These are phyloP conservation scores for Phytophthora boehmeriae DNA, from an alignment of 352 stramenopile species.

Conservation along the genomic window DNA sequence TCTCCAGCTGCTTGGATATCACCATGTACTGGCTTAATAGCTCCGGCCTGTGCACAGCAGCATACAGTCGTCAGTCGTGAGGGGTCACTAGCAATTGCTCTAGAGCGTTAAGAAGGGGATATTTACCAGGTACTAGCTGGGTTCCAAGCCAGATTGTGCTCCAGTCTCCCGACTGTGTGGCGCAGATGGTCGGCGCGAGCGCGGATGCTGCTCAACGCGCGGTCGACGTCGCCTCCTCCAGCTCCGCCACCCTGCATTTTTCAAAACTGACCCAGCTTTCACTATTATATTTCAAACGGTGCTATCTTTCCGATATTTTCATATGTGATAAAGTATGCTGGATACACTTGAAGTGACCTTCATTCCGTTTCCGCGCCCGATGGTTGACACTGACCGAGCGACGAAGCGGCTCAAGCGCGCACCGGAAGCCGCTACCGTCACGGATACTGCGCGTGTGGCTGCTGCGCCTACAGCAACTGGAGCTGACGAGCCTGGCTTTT, in stretches of 20 bases:
- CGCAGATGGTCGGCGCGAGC: constrained; percentile 81
- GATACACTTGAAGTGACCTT: constrained; percentile 19
- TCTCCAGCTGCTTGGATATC: constrained; percentile 87
- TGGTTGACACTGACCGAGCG: constrained; percentile 19
- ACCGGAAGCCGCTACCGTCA: background rate
- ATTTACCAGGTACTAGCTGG: constrained; percentile 79
- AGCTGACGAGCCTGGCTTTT: constrained; percentile 26
- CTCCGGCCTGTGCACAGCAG: constrained; percentile 55
- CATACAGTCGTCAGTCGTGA: background rate
- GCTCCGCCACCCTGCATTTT: constrained; percentile 45
- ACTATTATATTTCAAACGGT: background rate
- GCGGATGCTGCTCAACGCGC: constrained; percentile 80
- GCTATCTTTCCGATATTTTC: background rate
- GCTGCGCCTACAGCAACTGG: background rate
- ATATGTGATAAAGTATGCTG: background rate
- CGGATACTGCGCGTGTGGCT: background rate
- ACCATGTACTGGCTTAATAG: constrained; percentile 88
- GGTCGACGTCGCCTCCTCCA: constrained; percentile 67
- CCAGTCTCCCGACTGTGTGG: constrained; percentile 74
- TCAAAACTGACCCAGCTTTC: background rate
- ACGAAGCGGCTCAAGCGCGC: constrained; percentile 35
- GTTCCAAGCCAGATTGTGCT: constrained; percentile 84
- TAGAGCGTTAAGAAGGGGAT: background rate
- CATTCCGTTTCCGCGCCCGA: constrained; percentile 6
- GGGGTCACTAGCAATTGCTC: background rate